Evolutionary conservation across 2,329 filamentous ascomycete genomes (phyloP), one percentile per base, ranked within the genome.

Genomic region (Coleophoma cylindrospora): DNA sequence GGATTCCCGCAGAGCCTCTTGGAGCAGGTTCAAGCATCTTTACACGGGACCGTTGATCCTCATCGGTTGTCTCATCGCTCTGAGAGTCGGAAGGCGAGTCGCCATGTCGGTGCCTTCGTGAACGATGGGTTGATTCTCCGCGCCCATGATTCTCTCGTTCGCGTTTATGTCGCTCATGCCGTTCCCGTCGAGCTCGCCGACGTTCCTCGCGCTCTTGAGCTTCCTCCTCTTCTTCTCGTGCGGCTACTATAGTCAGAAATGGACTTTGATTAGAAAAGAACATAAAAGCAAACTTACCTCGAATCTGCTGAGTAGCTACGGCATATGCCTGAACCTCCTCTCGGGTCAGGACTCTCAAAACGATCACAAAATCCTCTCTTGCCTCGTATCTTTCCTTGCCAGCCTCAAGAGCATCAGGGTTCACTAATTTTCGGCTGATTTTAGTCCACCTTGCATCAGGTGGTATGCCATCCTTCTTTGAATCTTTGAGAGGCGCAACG

Each of bases 291-390:
- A n/a, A 34, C 77, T 63, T 74, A 87, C 86, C 87, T 79, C 90
- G 79, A 54, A 96, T 80, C 63, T 89, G 81, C 56, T 84, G 81
- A 12, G 91, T 95, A 43, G 84, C 86, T 54, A 83, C 78, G 17
- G 89, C 89, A 64, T 95, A 89, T 34, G 82, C 84, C 67, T 95
- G 86, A 50, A 96, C 95, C 63, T 96, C 90, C 59, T 94, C 87
- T 68, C 87, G 89, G 46, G 81, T 88, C 66, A 96, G 67, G 13
- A 95, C 91, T 48, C 91, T 79, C 51, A 96, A 74, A 2, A 96
- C 89, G 66, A 96, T 95, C 54, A 96, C 90, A 67, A 89, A 92
- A 61, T 95, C 90, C 51, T 89, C 80, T 11, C 90, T 81, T 60
- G 94, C 87, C 68, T 96, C 91, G 57, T 88, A 96, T 19, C 91